A percentile compares a stretch with the other conserved stretches of the same genome.
These are phyloP conservation scores for Pyronema domesticum DNA, from an alignment of 495 filamentous ascomycete species.

Conservation along the genomic window DNA sequence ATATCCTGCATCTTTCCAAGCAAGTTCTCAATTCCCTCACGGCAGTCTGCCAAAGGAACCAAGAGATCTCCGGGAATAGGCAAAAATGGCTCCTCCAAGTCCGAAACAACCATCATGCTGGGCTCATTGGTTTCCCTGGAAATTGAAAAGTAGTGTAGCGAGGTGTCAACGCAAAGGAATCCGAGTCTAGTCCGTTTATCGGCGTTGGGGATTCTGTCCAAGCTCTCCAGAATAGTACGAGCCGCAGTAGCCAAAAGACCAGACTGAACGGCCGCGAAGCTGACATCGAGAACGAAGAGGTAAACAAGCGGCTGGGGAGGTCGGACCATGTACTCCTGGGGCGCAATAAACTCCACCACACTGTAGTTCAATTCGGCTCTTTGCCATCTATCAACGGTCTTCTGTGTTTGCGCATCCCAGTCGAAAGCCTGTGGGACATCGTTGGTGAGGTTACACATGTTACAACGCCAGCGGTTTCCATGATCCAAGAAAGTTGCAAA, in stretches of 20 bases:
- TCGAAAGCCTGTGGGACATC: conserved; percentile 97
- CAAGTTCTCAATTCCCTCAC: conserved; percentile 78
- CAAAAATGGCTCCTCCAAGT: conserved; percentile 92
- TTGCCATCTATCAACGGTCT: conserved; percentile 75
- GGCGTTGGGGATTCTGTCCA: conserved; percentile 93
- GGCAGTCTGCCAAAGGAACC: conserved; percentile 74
- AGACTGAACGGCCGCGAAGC: conserved; percentile 73
- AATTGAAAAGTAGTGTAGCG: conserved; percentile 87
- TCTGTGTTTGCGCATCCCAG: conserved; percentile 83
- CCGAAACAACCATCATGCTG: conserved; percentile 85
- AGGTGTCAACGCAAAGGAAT: conserved; percentile 90
- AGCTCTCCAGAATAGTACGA: conserved; percentile 81
- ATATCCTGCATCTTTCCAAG: conserved; percentile 81
- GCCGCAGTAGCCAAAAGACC: conserved; percentile 91
- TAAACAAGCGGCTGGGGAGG: conserved; percentile 96
- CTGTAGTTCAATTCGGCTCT: conserved; percentile 80
- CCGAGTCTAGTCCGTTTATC: conserved; percentile 81
- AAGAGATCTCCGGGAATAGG: conserved; percentile 86
- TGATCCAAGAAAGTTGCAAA: conserved; percentile 93
- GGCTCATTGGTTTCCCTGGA: conserved; percentile 71
- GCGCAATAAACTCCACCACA: conserved; percentile 91
- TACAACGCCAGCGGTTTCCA: conserved; percentile 94
- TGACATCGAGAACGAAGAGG: conserved; percentile 92
- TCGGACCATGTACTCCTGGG: conserved; percentile 98
- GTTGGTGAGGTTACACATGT: conserved; percentile 98